Conservation (phyloP, 176 grass and related monocot species). For the Pharus latifolius region DNA sequence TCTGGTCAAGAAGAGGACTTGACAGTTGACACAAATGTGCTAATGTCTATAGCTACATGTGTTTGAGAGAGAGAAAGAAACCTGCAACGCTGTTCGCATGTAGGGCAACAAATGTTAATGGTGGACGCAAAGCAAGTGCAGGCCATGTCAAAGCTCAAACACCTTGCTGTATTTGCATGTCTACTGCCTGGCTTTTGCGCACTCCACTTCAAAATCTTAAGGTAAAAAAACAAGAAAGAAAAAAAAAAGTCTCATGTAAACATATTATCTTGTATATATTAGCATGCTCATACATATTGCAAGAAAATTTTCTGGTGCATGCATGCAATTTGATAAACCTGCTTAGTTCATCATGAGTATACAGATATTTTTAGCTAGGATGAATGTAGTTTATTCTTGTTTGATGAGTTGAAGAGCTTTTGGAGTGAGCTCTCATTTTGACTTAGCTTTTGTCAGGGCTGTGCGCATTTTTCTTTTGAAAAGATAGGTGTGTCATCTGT, state of each 20-base stretch:
- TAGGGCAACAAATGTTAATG: conserved; percentile 15
- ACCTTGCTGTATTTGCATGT: background rate
- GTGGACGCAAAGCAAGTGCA: conserved; percentile 27
- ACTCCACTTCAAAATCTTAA: background rate
- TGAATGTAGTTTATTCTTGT: background rate
- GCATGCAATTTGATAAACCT: background rate
- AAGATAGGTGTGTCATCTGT: conserved; percentile 15
- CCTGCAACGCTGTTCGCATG: background rate
- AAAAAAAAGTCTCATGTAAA: background rate
- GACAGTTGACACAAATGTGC: background rate
- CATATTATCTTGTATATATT: background rate
- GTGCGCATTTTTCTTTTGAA: conserved; percentile 37
- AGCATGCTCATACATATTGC: background rate
- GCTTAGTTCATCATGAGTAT: conserved; percentile 8
- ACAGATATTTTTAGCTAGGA: conserved; percentile 17
- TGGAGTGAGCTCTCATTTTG: conserved; percentile 36
- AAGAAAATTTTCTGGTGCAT: background rate
- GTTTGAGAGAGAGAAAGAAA: background rate
- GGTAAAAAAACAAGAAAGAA: background rate
- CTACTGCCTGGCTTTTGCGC: conserved; percentile 7
- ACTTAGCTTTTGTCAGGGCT: conserved; percentile 41
- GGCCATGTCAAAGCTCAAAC: conserved; percentile 30
- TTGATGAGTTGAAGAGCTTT: conserved; percentile 16
- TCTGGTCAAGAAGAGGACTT: background rate
- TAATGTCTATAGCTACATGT: background rate